Conservation (phyloP, 306 rosid species). For the Cucurbita maxima region DNA sequence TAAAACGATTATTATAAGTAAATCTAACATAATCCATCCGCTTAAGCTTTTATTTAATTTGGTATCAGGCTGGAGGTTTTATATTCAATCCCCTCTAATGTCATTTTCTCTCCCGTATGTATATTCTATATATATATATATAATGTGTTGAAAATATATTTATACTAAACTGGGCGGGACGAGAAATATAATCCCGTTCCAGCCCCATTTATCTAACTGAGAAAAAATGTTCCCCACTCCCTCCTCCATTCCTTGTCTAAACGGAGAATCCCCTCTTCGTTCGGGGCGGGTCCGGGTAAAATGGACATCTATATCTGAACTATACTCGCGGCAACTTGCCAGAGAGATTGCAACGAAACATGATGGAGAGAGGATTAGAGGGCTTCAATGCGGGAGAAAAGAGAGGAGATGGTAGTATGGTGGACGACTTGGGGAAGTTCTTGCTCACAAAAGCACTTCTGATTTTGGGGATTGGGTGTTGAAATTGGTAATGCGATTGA, state of each 20-base stretch:
- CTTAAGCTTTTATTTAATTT: background rate
- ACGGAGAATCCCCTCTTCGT: too few relatives aligned
- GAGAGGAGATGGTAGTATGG: constrained; percentile 31
- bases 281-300: too few relatives aligned
- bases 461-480: constrained; percentile 10
- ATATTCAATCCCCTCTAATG: too few relatives aligned
- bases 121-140: too few relatives aligned
- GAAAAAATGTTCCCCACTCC: too few relatives aligned
- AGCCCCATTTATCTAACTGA: too few relatives aligned
- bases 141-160: too few relatives aligned
- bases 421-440: constrained; percentile 3
- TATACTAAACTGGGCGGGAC: too few relatives aligned
- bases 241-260: too few relatives aligned
- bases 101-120: too few relatives aligned
- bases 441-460: background rate
- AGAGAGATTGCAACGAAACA: constrained; percentile 28
- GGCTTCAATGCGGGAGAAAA: constrained; percentile 60
- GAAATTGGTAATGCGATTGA: constrained; percentile 12
- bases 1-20: too few relatives aligned
- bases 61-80: background rate
- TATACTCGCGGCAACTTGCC: constrained; percentile 48
- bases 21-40: background rate
- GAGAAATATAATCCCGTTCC: too few relatives aligned
- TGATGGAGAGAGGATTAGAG: constrained; percentile 55
- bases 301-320: constrained; percentile 24